Evolutionary conservation across 345 rosid species (phyloP), one percentile per base, ranked within the genome.

Genomic region (Salix purpurea): DNA sequence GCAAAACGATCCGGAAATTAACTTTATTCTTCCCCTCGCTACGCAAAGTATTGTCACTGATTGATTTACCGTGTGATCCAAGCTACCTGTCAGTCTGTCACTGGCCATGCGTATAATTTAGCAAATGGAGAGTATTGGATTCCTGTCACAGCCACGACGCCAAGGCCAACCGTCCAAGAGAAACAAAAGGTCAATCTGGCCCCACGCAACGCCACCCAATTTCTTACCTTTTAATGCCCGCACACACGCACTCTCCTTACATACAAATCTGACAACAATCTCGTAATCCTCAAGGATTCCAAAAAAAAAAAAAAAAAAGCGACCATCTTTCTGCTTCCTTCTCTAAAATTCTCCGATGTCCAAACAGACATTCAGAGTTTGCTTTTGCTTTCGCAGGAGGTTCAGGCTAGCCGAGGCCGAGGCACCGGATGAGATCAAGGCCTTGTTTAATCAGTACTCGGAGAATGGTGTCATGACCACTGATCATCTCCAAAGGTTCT

Each of bases 391-490:
- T 85, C 87, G 86, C 77, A 83, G 99, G 65, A 89, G 90, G 83
- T 91, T 92, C 92, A 90, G 83, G 79, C 84, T 89, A 86, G 87
- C 85, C 23, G 94, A 86, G 80, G 86, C 89, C 26, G 89, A 90
- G 83, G 94, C 94, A 0, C 96, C 99, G n/a, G 75, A 82, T 15
- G 98, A 94, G 77, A 90, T 96, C 71, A 86, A 78, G 58, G 82
- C 78, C 19, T 84, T 81, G 6, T 96, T 93, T 70, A 39, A 44
- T 24, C 70, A 56, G 28, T 91, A 81, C 88, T 82, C 91, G 39
- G 82, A 79, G 2, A 91, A 89, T 12, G 89, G 84, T 4, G 7
- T 66, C 11, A 88, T 96, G 82, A 77, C 84, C 10, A 80, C 86
- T 13, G 89, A 83, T 58, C 90, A 87, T 70, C 82, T 96, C 69